Percentiles rank a stretch among this genome's conserved stretches.
These are phyloP conservation scores for Trichothecium roseum DNA, from an alignment of 2,329 filamentous ascomycete species.

Conservation along the genomic window DNA sequence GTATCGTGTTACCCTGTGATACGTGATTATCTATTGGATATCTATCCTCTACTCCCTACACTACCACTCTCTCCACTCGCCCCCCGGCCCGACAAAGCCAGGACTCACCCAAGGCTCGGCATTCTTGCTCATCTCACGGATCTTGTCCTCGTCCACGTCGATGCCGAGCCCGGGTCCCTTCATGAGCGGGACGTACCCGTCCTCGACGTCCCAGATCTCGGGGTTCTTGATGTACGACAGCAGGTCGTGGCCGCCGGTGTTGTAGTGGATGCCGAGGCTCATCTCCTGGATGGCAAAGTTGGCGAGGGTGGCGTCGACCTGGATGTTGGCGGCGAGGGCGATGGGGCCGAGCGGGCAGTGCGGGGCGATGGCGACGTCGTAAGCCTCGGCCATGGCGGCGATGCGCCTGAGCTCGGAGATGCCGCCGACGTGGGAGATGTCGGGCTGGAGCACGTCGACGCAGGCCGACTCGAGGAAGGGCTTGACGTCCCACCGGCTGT, in stretches of 20 bases:
- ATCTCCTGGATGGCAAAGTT: slow-evolving; percentile 72
- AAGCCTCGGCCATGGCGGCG: slow-evolving; percentile 60
- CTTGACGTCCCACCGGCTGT: slow-evolving; percentile 64
- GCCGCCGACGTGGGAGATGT: slow-evolving; percentile 61
- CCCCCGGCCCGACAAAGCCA: slow-evolving; percentile 58
- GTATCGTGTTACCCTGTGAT: too few species aligned
- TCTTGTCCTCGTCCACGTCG: slow-evolving; percentile 59
- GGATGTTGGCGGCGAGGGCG: slow-evolving; percentile 59
- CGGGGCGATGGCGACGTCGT: slow-evolving; percentile 63
- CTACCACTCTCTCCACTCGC: slow-evolving; percentile 59
- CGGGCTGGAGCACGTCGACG: slow-evolving; percentile 64
- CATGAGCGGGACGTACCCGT: slow-evolving; percentile 52
- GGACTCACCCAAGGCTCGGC: slow-evolving; percentile 55
- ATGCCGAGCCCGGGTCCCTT: slow-evolving; percentile 50
- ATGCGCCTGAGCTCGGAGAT: slow-evolving; percentile 63
- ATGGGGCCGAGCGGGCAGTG: slow-evolving; percentile 67
- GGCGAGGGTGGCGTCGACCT: slow-evolving; percentile 48
- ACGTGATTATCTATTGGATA: too few species aligned
- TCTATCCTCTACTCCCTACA: too few species aligned
- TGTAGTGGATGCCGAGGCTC: slow-evolving; percentile 73
- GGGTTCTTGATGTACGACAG: slow-evolving; percentile 56
- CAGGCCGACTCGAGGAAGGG: slow-evolving; percentile 58
- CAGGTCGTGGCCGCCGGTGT: slow-evolving; percentile 54
- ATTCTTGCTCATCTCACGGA: slow-evolving; percentile 46
- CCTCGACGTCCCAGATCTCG: slow-evolving; percentile 54